Evolutionary conservation across 2,329 filamentous ascomycete species (phyloP).

Genomic region (Raffaelea arxii): DNA sequence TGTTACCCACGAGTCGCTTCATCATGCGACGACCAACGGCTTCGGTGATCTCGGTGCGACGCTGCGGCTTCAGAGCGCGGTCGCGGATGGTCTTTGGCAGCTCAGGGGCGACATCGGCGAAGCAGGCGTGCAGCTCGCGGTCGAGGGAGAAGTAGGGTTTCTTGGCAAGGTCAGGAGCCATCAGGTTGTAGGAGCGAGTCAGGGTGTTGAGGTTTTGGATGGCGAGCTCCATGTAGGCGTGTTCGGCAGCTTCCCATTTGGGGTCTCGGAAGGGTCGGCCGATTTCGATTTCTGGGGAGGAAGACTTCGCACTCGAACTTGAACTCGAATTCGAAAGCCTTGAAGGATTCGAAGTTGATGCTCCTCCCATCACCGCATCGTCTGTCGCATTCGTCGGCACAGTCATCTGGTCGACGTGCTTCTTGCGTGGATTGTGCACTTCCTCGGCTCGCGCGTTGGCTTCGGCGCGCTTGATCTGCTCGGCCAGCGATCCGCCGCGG

Average conservation of each 20-base stretch:
- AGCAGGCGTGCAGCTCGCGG: constrained; percentile 73
- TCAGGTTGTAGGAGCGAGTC: constrained; percentile 84
- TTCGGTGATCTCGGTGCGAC: constrained; percentile 28
- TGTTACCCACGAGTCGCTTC: constrained; percentile 45
- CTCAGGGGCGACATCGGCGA: constrained; percentile 72
- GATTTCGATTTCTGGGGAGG: not conserved
- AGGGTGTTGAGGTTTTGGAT: constrained; percentile 70
- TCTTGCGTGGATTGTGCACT: constrained; percentile 47
- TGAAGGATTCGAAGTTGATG: constrained; percentile 13
- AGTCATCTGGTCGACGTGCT: constrained; percentile 34
- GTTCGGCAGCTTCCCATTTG: constrained; percentile 64
- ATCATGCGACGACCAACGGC: constrained; percentile 43
- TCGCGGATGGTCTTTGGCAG: constrained; percentile 64
- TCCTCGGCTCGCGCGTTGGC: constrained; percentile 69
- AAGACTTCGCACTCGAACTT: not conserved
- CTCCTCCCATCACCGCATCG: constrained; percentile 37
- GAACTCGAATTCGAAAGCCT: too few species aligned
- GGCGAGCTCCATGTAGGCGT: constrained; percentile 64
- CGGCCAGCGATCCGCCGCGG: constrained; percentile 62
- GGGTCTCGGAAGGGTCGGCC: constrained; percentile 66
- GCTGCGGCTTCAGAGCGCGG: constrained; percentile 43
- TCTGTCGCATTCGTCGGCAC: constrained; percentile 37
- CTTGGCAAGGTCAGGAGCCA: constrained; percentile 85
- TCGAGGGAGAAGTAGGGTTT: constrained; percentile 84
- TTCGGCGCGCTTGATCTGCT: constrained; percentile 62